Evolutionary conservation across 371 early-diverging fungal genomes (phyloP), one percentile per base, ranked within the genome.

Genomic region (Funneliformis caledonium): DNA sequence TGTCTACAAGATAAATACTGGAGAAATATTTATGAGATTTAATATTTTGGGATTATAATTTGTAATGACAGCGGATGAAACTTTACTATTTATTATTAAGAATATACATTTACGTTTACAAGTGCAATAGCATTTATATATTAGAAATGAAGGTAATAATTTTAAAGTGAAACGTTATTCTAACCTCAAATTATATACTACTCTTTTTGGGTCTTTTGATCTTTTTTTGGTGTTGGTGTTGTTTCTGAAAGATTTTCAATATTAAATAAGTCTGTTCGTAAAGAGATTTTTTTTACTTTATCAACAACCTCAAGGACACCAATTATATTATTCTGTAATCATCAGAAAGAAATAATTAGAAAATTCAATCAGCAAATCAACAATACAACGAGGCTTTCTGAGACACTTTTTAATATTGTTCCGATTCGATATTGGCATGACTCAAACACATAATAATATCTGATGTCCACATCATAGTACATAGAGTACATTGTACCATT

Each of bases 381-480:
- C n/a, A n/a, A n/a, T n/a, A 22, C 26, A 12, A 33, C 48, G 19
- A 77, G 77, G 12, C 77, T 77, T 65, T 77, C 77, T 47, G 77
- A 65, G 26, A 77, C 77, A 65, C 77, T 77, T 47, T 31, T 22
- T 65, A 9, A 48, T 77, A 65, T 77, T 77, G 77, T 77, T 26
- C 62, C 77, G 11, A 77, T 77, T 77, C 77, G 64, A 77, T 77
- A 77, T 65, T 65, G 65, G 7, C 77, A 77, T 47, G 22, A n/a
- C 26, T 77, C 77, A 77, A 65, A 65, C 11, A 77, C 48, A 45
- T 48, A 64, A 77, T 64, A 77, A 77, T 77, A 77, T 77, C 31
- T n/a, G 12, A 77, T 45, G 5, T 77, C 50, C 22, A 65, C 37
- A 65, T 77, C 65, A 22, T 77, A 77, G 48, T 77, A 65, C 77